A percentile compares a stretch with the other conserved stretches of the same genome.
Conservation (phyloP, 2,329 filamentous ascomycete species). For the Zymoseptoria passerinii region DNA sequence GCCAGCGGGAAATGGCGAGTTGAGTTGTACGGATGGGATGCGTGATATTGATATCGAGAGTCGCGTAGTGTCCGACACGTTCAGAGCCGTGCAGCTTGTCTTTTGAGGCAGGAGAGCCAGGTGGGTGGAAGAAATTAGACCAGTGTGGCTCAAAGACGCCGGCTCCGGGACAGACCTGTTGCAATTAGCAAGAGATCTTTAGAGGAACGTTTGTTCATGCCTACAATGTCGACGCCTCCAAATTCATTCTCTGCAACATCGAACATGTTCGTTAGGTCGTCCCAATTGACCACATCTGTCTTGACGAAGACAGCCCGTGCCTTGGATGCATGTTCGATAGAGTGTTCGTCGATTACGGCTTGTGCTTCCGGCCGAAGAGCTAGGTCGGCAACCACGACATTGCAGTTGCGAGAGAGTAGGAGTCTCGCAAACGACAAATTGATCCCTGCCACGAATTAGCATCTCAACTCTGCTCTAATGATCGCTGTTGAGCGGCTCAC, state of each 20-base stretch:
- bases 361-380: constrained; percentile 41
- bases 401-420: constrained; percentile 39
- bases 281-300: constrained; percentile 44
- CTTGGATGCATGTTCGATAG: constrained; percentile 13
- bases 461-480: not conserved
- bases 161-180: constrained; percentile 39
- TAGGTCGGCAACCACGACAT: constrained; percentile 43
- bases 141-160: constrained; percentile 43
- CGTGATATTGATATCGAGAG: constrained; percentile 41
- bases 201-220: constrained; percentile 28
- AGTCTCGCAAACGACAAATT: constrained; percentile 39
- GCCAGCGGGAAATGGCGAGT: constrained; percentile 39
- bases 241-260: constrained; percentile 42
- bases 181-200: constrained; percentile 28
- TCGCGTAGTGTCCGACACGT: constrained; percentile 29
- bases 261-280: constrained; percentile 43
- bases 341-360: constrained; percentile 32
- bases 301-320: constrained; percentile 37
- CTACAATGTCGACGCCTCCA: constrained; percentile 39
- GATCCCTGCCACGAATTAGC: constrained; percentile 33
- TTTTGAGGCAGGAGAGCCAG: constrained; percentile 30
- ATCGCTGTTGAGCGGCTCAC: constrained; percentile 14
- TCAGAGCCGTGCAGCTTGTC: constrained; percentile 27
- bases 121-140: constrained; percentile 43
- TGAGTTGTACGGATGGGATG: constrained; percentile 42